These are phyloP conservation scores for Kodamaea neixiangensis DNA, from an alignment of 805 yeast genomes.

Conservation along the genomic window DNA sequence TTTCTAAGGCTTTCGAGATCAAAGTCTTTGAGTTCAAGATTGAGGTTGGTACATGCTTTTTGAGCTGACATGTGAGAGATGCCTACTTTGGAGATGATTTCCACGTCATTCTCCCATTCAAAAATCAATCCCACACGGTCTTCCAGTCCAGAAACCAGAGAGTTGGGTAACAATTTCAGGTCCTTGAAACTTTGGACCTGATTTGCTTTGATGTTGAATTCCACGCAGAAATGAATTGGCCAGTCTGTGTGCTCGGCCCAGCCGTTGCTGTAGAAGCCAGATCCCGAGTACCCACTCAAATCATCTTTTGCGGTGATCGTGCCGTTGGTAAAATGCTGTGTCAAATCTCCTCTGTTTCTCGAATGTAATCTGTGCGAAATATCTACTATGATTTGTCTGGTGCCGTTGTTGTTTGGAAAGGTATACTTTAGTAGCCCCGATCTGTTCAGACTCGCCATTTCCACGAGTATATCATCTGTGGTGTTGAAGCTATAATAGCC, in stretches of 20 bases:
- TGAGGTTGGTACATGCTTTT: slow-evolving; percentile 27
- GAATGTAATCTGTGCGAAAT: slow-evolving; percentile 30
- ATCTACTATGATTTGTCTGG: slow-evolving; percentile 26
- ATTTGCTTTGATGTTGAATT: slow-evolving; percentile 22
- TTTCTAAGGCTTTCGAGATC: slow-evolving; percentile 14
- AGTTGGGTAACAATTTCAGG: not conserved
- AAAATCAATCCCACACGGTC: slow-evolving; percentile 17
- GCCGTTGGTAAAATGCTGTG: slow-evolving; percentile 30
- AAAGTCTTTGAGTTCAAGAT: slow-evolving; percentile 19
- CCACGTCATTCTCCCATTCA: slow-evolving; percentile 15
- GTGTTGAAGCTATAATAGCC: slow-evolving; percentile 27
- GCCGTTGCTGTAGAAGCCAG: slow-evolving; percentile 29
- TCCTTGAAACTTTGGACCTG: slow-evolving; percentile 5
- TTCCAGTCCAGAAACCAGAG: not conserved
- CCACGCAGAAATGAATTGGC: slow-evolving; percentile 31
- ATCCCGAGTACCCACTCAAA: slow-evolving; percentile 24
- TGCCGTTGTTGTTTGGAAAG: slow-evolving; percentile 14
- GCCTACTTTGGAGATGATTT: slow-evolving; percentile 25
- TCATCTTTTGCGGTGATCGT: slow-evolving; percentile 18
- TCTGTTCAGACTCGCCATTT: slow-evolving; percentile 28
- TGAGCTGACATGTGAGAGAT: slow-evolving; percentile 29
- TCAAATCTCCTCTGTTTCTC: slow-evolving; percentile 31
- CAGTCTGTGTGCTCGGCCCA: slow-evolving; percentile 32
- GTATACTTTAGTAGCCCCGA: slow-evolving; percentile 28
- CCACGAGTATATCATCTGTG: slow-evolving; percentile 21